Base-by-base conservation (phyloP, 768 basidiomycete species). In the Lactarius sp. region DNA sequence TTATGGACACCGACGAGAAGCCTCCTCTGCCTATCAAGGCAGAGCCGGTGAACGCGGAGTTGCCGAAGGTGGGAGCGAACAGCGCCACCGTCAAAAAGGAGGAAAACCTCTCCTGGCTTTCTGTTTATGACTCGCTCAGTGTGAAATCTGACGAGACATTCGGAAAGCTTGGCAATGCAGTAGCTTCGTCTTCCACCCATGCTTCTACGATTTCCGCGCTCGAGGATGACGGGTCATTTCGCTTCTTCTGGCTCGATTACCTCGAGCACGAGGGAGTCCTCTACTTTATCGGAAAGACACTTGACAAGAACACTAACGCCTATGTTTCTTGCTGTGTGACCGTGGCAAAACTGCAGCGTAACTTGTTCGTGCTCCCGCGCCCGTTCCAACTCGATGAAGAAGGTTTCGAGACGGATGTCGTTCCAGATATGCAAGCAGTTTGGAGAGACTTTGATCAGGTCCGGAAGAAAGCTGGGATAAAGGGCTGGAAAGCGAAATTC, bases 171-270 rank as follows among this genome's bases (percentile, higher is more conserved):
- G 71, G 74, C 5, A 71, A 41, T 16, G 52, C 59, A 1, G 67
- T n/a, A 6, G 58, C 71, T 7, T 63, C 73, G 16, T 74, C 76
- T 6, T 69, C 74, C 2, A 68, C 78, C 4, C 66, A 71, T 52
- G 76, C 80, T 55, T 64, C 71, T 71, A 74, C 79, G 22, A 67
- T 85, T 7, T 81, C 82, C 47, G 87, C 87, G 0, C 79, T 94
- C 2, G 92, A 98, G 70, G 76, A 83, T 4, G 93, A 97, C 67
- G 94, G 92, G 1, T 89, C 86, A 3, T 76, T 98, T 14, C 83
- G 83, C 33, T 94, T 99, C 79, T 99, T 88, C 78, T 99, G 97
- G 97, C 79, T 98, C 22, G 97, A 99, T 71, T 93, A 93, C 70
- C 84, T 95, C 39, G 94, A 98, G 72, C 81, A 84, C 53, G 83